phyloP scores from a whole-genome alignment of 257 asterid species.

The Solanum etuberosum region DNA sequence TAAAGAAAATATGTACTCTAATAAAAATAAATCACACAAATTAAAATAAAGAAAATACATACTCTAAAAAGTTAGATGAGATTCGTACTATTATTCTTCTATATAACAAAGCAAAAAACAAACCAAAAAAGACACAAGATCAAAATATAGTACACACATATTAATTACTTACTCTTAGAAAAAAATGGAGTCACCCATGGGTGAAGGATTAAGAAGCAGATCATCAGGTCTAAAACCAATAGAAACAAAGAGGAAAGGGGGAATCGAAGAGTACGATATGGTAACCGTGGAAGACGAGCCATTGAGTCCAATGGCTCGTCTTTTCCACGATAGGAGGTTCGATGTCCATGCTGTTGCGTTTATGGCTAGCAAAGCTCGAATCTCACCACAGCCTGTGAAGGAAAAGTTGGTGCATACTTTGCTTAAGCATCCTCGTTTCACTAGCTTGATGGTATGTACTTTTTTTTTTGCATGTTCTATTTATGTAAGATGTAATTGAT shows the following conservation, averaged over 20 bases:
- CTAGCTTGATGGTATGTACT: slow-evolving; percentile 17
- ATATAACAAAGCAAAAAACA: not conserved
- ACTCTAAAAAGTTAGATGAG: not conserved
- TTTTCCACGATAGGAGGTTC: slow-evolving; percentile 21
- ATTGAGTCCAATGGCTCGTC: slow-evolving; percentile 25
- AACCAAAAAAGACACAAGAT: not conserved
- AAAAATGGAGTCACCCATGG: not conserved
- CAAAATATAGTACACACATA: not conserved
- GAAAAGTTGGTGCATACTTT: slow-evolving; percentile 8
- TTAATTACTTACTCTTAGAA: not conserved
- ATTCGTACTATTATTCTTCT: not conserved
- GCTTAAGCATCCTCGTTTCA: slow-evolving; percentile 30
- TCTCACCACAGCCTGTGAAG: slow-evolving; percentile 5
- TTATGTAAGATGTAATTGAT: not conserved
- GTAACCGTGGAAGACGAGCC: slow-evolving; percentile 11
- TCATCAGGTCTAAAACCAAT: not conserved
- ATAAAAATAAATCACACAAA: no score
- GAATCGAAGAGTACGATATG: not conserved
- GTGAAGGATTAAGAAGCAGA: not conserved
- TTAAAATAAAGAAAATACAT: not conserved
- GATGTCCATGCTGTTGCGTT: slow-evolving; percentile 13
- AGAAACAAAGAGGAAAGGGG: not conserved
- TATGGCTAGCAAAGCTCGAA: not conserved
- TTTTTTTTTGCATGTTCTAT: not conserved
- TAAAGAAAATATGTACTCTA: no score